Base-by-base conservation (phyloP, 805 yeast genomes). In the Metschnikowia kofuensis region DNA sequence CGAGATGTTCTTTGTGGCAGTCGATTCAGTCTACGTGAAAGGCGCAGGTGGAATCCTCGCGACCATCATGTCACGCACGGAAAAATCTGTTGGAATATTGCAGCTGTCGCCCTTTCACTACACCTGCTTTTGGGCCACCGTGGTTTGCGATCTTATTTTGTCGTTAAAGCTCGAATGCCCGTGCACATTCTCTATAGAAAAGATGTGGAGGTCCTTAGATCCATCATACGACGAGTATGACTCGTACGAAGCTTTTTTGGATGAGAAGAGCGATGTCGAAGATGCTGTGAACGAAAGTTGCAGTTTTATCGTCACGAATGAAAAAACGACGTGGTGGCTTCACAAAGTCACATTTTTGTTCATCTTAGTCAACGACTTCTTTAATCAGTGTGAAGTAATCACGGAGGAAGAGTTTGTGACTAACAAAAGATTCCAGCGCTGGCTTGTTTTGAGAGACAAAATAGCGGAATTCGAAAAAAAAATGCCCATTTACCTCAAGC, bases 1-100 rank as follows among this genome's bases (percentile, higher is more conserved):
- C 54, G 76, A 72, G 53, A 59, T 70, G 55, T 66, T 67, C 42
- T 71, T 69, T 42, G 66, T 67, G 34, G 73, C 72, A 8, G 61
- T 63, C 26, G 73, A 69, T 40, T 64, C 64, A 35, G 66, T 72
- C 4, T 66, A 72, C 49, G 67, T 69, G 35, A 70, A 65, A 54
- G 74, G 72, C 0, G 75, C 75, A 1, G 62, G 67, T 7, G 59
- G 65, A 30, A 62, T 71, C 11, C 57, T 71, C 28, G 56, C 64
- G 28, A 63, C 70, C 7, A 59, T 70, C 5, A 55, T 68, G 38
- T 49, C 57, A 28, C 58, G 55, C 40, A 43, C 50, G 6, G 48
- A 51, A n/a, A 48, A 48, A 8, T 35, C 48, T 26, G 53, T 55
- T 4, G 59, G 67, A 35, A 49, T 63, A 10, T 56, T 70, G 40